These are phyloP conservation scores for Penicillium coprophilum DNA, from an alignment of 495 filamentous ascomycete genomes.

Conservation along the genomic window DNA sequence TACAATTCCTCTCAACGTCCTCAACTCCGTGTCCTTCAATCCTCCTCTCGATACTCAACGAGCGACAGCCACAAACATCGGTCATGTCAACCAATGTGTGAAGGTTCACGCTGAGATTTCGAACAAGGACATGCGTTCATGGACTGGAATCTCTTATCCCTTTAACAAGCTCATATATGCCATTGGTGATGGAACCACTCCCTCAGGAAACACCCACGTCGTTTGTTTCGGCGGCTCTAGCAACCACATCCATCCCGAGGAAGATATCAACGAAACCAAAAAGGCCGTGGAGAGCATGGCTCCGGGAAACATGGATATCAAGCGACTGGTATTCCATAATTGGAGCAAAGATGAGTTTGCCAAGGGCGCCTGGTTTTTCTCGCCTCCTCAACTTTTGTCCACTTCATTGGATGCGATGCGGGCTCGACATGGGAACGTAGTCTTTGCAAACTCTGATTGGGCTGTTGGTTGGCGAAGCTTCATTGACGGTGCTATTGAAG, in stretches of 20 bases:
- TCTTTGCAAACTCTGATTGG: constrained; percentile 36
- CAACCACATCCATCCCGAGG: constrained; percentile 26
- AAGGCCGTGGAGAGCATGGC: constrained; percentile 21
- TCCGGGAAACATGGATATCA: constrained; percentile 25
- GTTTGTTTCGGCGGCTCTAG: constrained; percentile 24
- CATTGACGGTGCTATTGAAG: constrained; percentile 38
- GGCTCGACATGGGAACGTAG: constrained; percentile 24
- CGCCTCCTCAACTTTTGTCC: constrained; percentile 17
- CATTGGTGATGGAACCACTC: constrained; percentile 23
- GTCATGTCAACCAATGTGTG: constrained; percentile 31
- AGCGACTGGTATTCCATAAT: constrained; percentile 32
- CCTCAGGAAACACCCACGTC: constrained; percentile 27
- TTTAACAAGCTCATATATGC: constrained; percentile 25
- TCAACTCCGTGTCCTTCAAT: constrained; percentile 24
- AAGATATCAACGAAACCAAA: constrained; percentile 21
- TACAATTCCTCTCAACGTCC: constrained; percentile 34
- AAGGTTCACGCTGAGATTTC: constrained; percentile 34
- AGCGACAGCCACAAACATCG: constrained; percentile 19
- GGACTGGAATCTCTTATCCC: constrained; percentile 27
- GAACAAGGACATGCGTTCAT: constrained; percentile 25
- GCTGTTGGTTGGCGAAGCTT: constrained; percentile 34
- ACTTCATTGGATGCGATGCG: constrained; percentile 25
- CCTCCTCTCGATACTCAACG: constrained; percentile 25
- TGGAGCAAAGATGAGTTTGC: constrained; percentile 33
- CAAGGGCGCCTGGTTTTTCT: constrained; percentile 33